Base-by-base conservation (phyloP, 2,329 filamentous ascomycete genomes). In the Fusarium sororula region DNA sequence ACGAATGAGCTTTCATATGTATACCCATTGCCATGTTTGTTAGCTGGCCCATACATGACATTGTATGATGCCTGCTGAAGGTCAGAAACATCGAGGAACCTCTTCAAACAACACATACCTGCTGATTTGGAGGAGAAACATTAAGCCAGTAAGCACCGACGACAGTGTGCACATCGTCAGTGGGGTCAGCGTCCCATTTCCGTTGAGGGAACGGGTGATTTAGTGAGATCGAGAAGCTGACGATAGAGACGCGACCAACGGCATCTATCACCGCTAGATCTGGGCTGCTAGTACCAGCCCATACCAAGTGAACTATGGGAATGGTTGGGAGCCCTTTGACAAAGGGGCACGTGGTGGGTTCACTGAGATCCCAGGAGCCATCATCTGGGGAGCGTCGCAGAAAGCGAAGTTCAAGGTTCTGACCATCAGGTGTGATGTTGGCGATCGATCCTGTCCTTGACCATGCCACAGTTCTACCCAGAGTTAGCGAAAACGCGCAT, bases 71-170 rank as follows among this genome's bases (percentile, higher is more conserved):
- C 70, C 80, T 83, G 51, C 63, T 58, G 37, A 56, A 41, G 39
- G 37, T 69, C 22, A 62, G 45, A 61, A 13, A 42, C 12, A 22
- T 18, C 7, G 5, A 4, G 5, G 15, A 55, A n/a, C 22, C 4
- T 47, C 7, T 14, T 17, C 18, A 32, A 28, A 12, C 10, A 70
- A 35, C 12, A 38, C 72, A 63, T 66, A 82, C 81, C 78, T 85
- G 82, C 75, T 83, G 82, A 76, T 80, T 80, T n/a, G 79, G 78
- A 7, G 88, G 86, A 35, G 88, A 84, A 30, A 91, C 85, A n/a
- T 87, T 85, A 62, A 98, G 85, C 96, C 96, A 99, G 82, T 94
- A 93, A 80, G 94, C 89, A 7, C 96, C 96, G 12, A 97, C 94
- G 10, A 97, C 86, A 56, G 91, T 90, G 74, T 93, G 90, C 42